These are phyloP conservation scores for Curvularia hawaiiensis DNA, from an alignment of 2,329 filamentous ascomycete species.

Conservation along the genomic window DNA sequence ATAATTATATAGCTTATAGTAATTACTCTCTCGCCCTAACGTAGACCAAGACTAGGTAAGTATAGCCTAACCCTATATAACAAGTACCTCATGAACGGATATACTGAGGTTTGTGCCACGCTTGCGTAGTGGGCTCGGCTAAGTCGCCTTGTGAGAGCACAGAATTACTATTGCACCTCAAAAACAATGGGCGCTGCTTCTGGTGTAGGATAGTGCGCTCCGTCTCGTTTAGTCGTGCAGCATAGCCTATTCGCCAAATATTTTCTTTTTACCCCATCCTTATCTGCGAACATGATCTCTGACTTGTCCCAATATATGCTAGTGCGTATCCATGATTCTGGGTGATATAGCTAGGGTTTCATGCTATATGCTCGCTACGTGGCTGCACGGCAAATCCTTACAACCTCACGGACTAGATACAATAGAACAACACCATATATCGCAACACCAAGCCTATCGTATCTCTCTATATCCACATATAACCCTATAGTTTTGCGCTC, in stretches of 20 bases:
- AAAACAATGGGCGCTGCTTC: neutral
- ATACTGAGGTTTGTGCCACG: neutral
- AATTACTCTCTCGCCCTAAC: no score
- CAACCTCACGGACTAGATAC: neutral
- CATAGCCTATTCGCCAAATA: neutral
- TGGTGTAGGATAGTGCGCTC: neutral
- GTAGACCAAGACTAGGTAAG: no score
- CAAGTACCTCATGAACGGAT: neutral
- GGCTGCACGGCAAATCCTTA: neutral
- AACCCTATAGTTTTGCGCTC: neutral
- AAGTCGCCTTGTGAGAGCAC: neutral
- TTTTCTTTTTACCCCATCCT: neutral
- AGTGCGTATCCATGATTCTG: neutral
- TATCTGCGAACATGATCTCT: neutral
- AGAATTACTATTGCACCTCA: neutral
- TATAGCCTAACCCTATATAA: no score
- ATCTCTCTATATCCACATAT: neutral
- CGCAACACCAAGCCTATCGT: neutral
- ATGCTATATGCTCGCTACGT: neutral
- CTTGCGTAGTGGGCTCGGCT: constrained; percentile 1
- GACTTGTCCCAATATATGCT: neutral
- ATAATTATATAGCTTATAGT: no score
- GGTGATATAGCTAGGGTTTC: neutral
- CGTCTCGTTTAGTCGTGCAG: neutral
- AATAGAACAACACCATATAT: neutral